Conservation (phyloP, 768 basidiomycete species). For the Nidularia pulvinata region DNA sequence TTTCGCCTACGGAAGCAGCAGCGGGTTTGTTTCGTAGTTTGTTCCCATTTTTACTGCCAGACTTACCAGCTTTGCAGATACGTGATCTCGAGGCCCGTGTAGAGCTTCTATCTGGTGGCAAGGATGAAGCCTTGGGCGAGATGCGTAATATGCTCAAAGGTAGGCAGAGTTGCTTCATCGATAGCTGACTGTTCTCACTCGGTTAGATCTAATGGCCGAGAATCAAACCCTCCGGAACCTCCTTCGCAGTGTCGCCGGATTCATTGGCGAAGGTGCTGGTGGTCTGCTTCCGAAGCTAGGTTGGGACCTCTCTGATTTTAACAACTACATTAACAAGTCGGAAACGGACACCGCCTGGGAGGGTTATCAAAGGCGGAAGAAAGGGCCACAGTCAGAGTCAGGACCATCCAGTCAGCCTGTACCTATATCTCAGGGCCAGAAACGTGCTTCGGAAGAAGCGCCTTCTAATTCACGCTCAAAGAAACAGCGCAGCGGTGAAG, state of each 20-base stretch:
- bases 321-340: constrained; percentile 77
- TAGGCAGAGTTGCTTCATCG: constrained; percentile 16
- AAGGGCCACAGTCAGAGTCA: constrained; percentile 20
- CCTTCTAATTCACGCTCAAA: constrained; percentile 38
- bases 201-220: constrained; percentile 82
- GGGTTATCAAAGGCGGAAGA: constrained; percentile 78
- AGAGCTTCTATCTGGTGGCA: constrained; percentile 91
- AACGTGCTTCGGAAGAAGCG: constrained; percentile 58
- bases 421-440: constrained; percentile 25
- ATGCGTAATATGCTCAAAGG: constrained; percentile 84
- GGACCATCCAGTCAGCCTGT: constrained; percentile 10
- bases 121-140: constrained; percentile 86
- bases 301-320: constrained; percentile 78
- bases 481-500: constrained; percentile 43
- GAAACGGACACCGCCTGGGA: constrained; percentile 96
- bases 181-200: constrained; percentile 4
- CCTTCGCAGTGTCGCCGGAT: constrained; percentile 71
- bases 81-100: constrained; percentile 94
- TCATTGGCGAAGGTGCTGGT: constrained; percentile 87
- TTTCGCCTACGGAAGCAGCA: constrained; percentile 94
- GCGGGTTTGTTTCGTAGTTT: constrained; percentile 39
- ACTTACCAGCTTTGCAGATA: constrained; percentile 50
- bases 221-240: constrained; percentile 84
- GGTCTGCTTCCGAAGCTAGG: constrained; percentile 78
- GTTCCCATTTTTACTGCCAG: neutral